Evolutionary conservation across 2,329 filamentous ascomycete genomes (phyloP), one percentile per base, ranked within the genome.

Genomic region (Cladophialophora carrionii): DNA sequence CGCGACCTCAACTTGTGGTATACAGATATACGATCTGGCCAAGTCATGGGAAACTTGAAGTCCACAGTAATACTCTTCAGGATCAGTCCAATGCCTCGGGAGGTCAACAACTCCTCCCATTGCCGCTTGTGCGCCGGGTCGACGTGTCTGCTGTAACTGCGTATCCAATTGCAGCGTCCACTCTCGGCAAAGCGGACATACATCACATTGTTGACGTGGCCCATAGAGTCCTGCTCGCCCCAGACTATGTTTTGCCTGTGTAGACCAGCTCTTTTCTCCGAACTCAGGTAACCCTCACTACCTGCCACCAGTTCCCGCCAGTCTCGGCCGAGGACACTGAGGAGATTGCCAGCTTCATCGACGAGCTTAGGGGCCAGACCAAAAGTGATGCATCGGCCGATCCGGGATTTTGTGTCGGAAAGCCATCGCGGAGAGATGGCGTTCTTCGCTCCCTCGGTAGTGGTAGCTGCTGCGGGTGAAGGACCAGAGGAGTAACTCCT

Each of bases 21-120:
- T 22, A 95, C 91, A 0, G 90, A 92, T 67, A 96, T 86, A 56
- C 85, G 84, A 76, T 96, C 92, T 0, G 92, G 92, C 76, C 86
- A 96, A 37, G 84, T 88, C 85, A 96, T 89, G 17, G 92, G 91
- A 79, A 96, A 92, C 79, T 96, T 96, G 78, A 90, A 96, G 70
- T 96, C 89, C 0, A 90, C 88, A 71, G 85, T 89, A 70, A 96
- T 92, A 71, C 88, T 91, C 72, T 87, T 85, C 73, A 96, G 78
- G 65, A 96, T 95, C 62, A 96, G 75, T 0, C 93, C 92, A 20
- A 87, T 80, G 0, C 84, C 84, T 26, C 79, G 83, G 0, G 89
- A 87, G 14, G 84, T 87, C 79, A 90, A 85, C 48, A 96, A 79
- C 55, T 89, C 84, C 14, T 79, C 76, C 92, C 92, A 96, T 66